Evolutionary conservation across 2,329 filamentous ascomycete genomes (phyloP).

Genomic region (Microsporum ferrugineum): DNA sequence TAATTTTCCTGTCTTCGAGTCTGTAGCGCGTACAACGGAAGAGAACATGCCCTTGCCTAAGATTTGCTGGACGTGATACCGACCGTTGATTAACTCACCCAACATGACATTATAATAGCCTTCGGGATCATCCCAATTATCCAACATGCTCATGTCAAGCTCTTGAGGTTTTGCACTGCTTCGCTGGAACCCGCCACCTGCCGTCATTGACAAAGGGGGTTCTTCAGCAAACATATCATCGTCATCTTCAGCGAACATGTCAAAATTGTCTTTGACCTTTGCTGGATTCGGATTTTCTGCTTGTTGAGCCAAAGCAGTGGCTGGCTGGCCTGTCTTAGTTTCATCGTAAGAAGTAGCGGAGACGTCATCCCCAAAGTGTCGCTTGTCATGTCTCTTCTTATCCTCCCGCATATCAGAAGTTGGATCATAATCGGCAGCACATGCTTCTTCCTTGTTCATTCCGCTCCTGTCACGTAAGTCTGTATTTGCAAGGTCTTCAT

Average conservation of each 20-base stretch:
- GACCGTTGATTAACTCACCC: slow-evolving; percentile 76
- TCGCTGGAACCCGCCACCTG: slow-evolving; percentile 39
- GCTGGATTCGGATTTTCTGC: slow-evolving; percentile 27
- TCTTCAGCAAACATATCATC: slow-evolving; percentile 85
- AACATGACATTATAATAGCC: slow-evolving; percentile 94
- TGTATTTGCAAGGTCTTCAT: slow-evolving; percentile 55
- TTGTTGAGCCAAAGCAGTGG: slow-evolving; percentile 38
- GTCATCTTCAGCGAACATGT: slow-evolving; percentile 51
- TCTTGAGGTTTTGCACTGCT: slow-evolving; percentile 44
- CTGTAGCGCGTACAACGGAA: slow-evolving; percentile 78
- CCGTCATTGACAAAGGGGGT: slow-evolving; percentile 46
- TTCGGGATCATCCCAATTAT: slow-evolving; percentile 87
- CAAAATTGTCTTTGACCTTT: slow-evolving; percentile 44
- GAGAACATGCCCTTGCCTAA: slow-evolving; percentile 95
- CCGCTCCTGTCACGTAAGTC: slow-evolving; percentile 26
- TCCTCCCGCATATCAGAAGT: slow-evolving; percentile 82
- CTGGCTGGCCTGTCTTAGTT: slow-evolving; percentile 42
- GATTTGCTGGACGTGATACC: slow-evolving; percentile 78
- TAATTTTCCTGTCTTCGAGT: slow-evolving; percentile 60
- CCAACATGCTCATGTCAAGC: slow-evolving; percentile 63
- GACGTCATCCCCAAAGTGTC: slow-evolving; percentile 47
- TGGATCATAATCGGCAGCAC: slow-evolving; percentile 88
- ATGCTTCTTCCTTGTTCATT: slow-evolving; percentile 59
- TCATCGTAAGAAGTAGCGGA: slow-evolving; percentile 48
- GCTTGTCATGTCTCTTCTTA: slow-evolving; percentile 55